Percentiles rank a stretch among this genome's conserved stretches.
These are phyloP conservation scores for Camelina sativa DNA, from an alignment of 345 rosid species.

Conservation along the genomic window DNA sequence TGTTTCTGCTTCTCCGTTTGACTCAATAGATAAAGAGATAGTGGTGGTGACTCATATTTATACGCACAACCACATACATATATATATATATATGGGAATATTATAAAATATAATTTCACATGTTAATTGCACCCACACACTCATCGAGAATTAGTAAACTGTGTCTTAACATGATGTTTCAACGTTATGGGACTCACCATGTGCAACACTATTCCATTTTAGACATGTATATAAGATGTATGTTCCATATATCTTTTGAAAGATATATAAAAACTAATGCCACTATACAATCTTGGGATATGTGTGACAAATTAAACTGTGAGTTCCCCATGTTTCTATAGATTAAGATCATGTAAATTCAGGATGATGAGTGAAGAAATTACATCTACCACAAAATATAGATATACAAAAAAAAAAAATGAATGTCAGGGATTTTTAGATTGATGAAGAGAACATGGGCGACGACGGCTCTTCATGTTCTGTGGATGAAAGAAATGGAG, in stretches of 20 bases:
- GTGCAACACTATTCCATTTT: slow-evolving; percentile 20
- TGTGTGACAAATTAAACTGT: slow-evolving; percentile 10
- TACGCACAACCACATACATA: slow-evolving; percentile 24
- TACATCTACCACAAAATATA: slow-evolving; percentile 27
- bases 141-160: slow-evolving; percentile 9
- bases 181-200: slow-evolving; percentile 45
- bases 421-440: slow-evolving; percentile 33
- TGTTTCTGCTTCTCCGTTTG: background rate
- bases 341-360: background rate
- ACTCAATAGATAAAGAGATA: slow-evolving; percentile 27
- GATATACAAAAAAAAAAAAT: background rate
- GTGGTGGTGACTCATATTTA: slow-evolving; percentile 34
- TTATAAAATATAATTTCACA: slow-evolving; percentile 16
- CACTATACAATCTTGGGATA: slow-evolving; percentile 20
- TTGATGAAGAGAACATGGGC: slow-evolving; percentile 41
- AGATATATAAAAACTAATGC: background rate
- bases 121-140: slow-evolving; percentile 26
- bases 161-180: slow-evolving; percentile 10
- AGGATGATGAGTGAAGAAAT: slow-evolving; percentile 1
- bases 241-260: background rate
- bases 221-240: background rate
- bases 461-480: slow-evolving; percentile 43
- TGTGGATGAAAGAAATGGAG: slow-evolving; percentile 40
- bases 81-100: background rate
- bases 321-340: slow-evolving; percentile 38